phyloP scores from a whole-genome alignment of 2,329 filamentous ascomycete species.

The Penicillium olsonii region DNA sequence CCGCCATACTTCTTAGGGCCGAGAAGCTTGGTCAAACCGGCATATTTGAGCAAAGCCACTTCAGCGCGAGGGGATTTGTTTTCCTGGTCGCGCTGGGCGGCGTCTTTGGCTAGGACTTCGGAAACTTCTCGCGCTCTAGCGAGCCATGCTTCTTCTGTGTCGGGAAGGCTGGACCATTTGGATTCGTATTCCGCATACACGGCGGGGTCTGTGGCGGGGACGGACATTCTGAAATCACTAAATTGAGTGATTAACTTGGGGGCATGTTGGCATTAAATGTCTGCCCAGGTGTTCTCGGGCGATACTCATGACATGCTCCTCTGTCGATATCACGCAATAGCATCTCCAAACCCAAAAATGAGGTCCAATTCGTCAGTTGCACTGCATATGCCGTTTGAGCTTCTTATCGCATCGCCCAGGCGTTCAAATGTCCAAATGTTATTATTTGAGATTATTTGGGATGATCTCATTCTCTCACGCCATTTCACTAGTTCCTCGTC shows the following conservation, averaged over 20 bases:
- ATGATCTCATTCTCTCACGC: neutral
- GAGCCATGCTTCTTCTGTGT: conserved; percentile 49
- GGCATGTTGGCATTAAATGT: too few species aligned
- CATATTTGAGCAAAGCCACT: conserved; percentile 53
- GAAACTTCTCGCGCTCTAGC: conserved; percentile 52
- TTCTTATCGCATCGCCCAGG: too few species aligned
- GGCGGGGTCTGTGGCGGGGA: conserved; percentile 39
- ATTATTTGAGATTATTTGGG: neutral
- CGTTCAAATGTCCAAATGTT: too few species aligned
- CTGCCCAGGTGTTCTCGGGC: conserved; percentile 1
- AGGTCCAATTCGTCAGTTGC: conserved; percentile 16
- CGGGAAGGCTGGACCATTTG: conserved; percentile 40
- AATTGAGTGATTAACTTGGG: too few species aligned
- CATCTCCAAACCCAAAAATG: conserved; percentile 1
- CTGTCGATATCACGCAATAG: conserved; percentile 17
- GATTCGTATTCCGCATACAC: conserved; percentile 45
- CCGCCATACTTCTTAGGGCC: conserved; percentile 55
- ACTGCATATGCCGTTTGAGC: conserved; percentile 19
- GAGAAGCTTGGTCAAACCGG: conserved; percentile 53
- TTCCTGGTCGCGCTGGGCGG: conserved; percentile 50
- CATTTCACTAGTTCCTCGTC: too few species aligned
- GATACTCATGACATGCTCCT: conserved; percentile 17
- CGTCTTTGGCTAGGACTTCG: conserved; percentile 53
- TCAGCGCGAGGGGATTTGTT: conserved; percentile 57
- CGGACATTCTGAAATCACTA: conserved; percentile 15